Conservation (phyloP, 768 basidiomycete genomes). For the Boletales sp. region DNA sequence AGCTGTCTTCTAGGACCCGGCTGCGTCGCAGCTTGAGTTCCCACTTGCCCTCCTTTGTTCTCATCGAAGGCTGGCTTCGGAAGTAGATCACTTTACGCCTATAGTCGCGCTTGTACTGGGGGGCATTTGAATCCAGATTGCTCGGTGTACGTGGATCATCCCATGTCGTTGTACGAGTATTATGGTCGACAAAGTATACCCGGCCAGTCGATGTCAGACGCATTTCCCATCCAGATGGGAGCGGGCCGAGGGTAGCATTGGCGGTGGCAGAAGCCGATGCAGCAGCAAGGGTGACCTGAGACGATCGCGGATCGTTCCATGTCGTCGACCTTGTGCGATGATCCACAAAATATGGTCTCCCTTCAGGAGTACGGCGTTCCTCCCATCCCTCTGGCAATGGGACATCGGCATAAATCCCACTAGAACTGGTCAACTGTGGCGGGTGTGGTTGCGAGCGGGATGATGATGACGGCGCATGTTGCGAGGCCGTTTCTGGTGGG, state of each 20-base stretch:
- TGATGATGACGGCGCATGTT: constrained; percentile 8
- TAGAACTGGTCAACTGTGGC: constrained; percentile 30
- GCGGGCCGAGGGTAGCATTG: constrained; percentile 66
- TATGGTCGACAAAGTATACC: constrained; percentile 93
- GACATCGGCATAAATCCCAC: constrained; percentile 47
- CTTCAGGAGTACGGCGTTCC: constrained; percentile 86
- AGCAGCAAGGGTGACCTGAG: constrained; percentile 45
- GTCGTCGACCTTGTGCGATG: constrained; percentile 85
- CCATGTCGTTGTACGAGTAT: constrained; percentile 86
- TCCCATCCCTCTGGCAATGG: constrained; percentile 91
- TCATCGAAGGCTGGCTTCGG: constrained; percentile 84
- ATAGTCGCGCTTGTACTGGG: constrained; percentile 96
- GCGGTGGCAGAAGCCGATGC: constrained; percentile 41
- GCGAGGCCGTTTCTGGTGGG: constrained; percentile 22
- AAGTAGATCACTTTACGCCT: constrained; percentile 90
- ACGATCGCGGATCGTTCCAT: constrained; percentile 80
- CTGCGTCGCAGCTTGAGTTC: constrained; percentile 80
- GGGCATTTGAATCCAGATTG: constrained; percentile 79
- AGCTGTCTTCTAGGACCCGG: constrained; percentile 85
- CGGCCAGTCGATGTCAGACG: constrained; percentile 78
- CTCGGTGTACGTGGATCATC: constrained; percentile 88
- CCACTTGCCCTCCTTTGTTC: constrained; percentile 73
- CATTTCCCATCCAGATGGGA: constrained; percentile 96
- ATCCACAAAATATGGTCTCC: constrained; percentile 71
- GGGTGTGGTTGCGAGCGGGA: constrained; percentile 16